phyloP scores from a whole-genome alignment of 805 yeast genomes.

The Candida broadrunensis region DNA sequence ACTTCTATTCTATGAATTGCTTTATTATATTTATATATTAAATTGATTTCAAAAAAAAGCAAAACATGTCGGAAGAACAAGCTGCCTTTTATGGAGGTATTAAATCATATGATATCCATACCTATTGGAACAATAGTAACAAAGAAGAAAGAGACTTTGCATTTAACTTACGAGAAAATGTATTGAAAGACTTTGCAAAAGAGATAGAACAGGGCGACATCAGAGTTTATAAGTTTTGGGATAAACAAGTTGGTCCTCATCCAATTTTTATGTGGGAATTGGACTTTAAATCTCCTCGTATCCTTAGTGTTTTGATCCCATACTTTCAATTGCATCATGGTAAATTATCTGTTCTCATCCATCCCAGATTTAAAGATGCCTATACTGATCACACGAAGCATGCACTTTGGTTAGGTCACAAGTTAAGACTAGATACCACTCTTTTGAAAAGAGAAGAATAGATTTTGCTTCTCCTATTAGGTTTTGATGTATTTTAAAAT shows the following conservation, averaged over 20 bases:
- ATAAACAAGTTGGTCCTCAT: constrained; percentile 55
- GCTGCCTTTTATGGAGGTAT: constrained; percentile 18
- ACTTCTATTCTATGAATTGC: too few relatives aligned
- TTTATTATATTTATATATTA: too few relatives aligned
- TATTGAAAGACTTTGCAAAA: constrained; percentile 37
- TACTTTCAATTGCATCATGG: constrained; percentile 56
- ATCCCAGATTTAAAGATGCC: constrained; percentile 46
- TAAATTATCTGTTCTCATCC: constrained; percentile 49
- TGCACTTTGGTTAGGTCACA: constrained; percentile 59
- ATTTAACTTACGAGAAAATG: constrained; percentile 33
- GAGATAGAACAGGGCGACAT: constrained; percentile 41
- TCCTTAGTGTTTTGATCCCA: constrained; percentile 44
- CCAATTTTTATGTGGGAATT: constrained; percentile 58
- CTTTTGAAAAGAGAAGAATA: background rate
- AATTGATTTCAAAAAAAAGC: too few relatives aligned
- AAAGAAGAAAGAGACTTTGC: constrained; percentile 33
- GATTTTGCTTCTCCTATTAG: too few relatives aligned
- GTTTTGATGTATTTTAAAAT: too few relatives aligned
- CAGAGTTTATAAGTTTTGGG: constrained; percentile 44
- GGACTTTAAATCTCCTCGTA: constrained; percentile 46
- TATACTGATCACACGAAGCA: constrained; percentile 49
- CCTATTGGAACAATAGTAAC: constrained; percentile 44
- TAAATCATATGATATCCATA: constrained; percentile 52
- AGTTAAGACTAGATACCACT: constrained; percentile 21
- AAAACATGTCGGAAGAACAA: background rate